These are phyloP conservation scores for Eucalyptus coolabah DNA, from an alignment of 345 rosid genomes.

Conservation along the genomic window DNA sequence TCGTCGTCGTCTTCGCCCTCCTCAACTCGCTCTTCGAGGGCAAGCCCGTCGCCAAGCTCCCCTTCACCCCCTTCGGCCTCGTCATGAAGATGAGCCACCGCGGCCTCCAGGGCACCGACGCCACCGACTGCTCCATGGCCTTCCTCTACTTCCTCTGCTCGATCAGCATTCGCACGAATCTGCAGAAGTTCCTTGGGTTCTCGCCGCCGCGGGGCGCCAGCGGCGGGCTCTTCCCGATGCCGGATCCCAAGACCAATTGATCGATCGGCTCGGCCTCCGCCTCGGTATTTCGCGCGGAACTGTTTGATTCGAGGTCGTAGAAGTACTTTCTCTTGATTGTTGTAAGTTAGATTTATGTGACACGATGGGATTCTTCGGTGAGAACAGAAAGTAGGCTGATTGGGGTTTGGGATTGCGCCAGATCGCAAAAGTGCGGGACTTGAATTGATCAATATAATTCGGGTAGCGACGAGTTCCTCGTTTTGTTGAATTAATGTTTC, in stretches of 20 bases:
- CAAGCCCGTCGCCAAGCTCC: conserved; percentile 86
- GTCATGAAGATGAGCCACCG: conserved; percentile 95
- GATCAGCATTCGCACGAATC: conserved; percentile 81
- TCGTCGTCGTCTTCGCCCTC: conserved; percentile 83
- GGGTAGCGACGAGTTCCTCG: neutral
- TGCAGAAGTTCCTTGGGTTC: conserved; percentile 74
- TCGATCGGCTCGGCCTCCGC: neutral
- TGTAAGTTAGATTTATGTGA: neutral
- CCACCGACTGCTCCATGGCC: conserved; percentile 97
- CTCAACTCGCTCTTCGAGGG: conserved; percentile 92
- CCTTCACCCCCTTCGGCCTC: conserved; percentile 63
- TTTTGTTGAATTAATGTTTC: neutral
- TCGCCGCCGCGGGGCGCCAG: conserved; percentile 75
- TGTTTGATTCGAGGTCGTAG: neutral
- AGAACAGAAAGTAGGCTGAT: neutral
- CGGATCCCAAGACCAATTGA: conserved; percentile 82
- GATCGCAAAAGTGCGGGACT: neutral
- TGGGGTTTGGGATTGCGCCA: neutral
- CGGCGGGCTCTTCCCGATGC: conserved; percentile 86
- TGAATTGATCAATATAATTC: neutral
- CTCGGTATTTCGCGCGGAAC: neutral
- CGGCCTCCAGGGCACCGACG: conserved; percentile 70
- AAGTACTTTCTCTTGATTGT: neutral
- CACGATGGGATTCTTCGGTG: neutral
- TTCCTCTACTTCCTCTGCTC: conserved; percentile 79